Evolutionary conservation across 1,284 basidiomycete genomes (phyloP), one percentile per base, ranked within the genome.

Genomic region (Tylopilus sp.): DNA sequence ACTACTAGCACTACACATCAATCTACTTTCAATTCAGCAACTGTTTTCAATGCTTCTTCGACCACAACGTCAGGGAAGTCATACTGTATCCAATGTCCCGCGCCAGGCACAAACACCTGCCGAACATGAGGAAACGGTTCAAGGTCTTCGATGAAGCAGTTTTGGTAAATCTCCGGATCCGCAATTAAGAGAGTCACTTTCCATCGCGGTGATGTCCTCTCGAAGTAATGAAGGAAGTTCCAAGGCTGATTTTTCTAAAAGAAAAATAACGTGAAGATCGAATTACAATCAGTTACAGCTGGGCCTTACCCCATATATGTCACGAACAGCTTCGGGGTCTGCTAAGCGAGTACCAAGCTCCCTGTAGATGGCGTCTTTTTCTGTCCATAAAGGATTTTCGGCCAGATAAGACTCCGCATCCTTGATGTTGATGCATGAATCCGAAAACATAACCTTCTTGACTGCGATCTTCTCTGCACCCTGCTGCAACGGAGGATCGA

Each of bases 31-130:
- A 67, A 58, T 38, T 56, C 38, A 47, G 57, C 60, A n/a, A 51
- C 57, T 22, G 57, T 52, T 39, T 70, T 58, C 47, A 64, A 16
- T 36, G 65, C 65, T 52, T 68, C 72, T 19, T 63, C 61, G 24
- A 70, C 52, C 15, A 71, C 64, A 44, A 61, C 49, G 22, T 60
- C 59, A 24, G 63, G 67, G 24, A 63, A 61, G 12, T 72, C 67
- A 15, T 62, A 57, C 36, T 70, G 70, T 26, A 63, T 73, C 70
- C 70, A 72, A 53, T 73, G 69, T n/a, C 66, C 57, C 4, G 71
- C 62, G 36, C 58, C 41, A 19, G 59, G 57, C 33, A 69, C 60
- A 47, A 61, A 18, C 24, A 67, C 61, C 22, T 56, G 36, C 53
- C 62, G 61, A 44, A 72, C 53, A n/a, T 62, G 38, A 36, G 69